phyloP scores from a whole-genome alignment of 192 early-diverging fungal species.

The Powellomyces hirtus region DNA sequence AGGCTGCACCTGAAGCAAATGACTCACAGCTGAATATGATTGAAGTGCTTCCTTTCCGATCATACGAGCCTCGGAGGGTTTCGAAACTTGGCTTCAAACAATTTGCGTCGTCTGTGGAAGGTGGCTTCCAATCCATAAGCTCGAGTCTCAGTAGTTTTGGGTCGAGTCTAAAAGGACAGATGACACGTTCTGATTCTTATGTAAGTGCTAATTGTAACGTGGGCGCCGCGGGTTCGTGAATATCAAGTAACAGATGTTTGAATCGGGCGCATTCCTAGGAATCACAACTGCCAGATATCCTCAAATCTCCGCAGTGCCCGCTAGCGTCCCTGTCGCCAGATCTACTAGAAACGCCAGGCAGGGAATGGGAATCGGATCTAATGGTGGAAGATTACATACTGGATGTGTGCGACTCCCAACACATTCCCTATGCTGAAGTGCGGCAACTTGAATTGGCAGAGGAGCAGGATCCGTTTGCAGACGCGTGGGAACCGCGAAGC shows the following conservation, averaged over 20 bases:
- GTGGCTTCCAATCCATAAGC: background rate
- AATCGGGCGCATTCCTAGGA: background rate
- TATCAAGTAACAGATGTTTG: background rate
- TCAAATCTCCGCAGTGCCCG: background rate
- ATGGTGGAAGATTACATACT: background rate
- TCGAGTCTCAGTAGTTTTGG: background rate
- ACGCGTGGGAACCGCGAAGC: background rate
- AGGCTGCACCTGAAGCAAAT: background rate
- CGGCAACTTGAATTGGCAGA: background rate
- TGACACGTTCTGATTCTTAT: background rate
- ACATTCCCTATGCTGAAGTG: background rate
- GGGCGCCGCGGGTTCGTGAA: background rate
- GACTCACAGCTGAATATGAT: background rate
- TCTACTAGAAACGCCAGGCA: background rate
- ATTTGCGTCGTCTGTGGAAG: background rate
- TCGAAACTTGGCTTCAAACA: background rate
- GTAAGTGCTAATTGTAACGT: background rate
- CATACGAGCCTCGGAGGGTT: background rate
- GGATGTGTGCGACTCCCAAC: background rate
- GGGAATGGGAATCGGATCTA: background rate
- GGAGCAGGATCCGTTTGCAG: constrained; percentile 3
- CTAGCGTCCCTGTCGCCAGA: background rate
- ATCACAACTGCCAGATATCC: background rate
- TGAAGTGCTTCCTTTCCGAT: background rate
- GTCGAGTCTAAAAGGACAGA: background rate